Base-by-base conservation (phyloP, 257 asterid genomes). In the Fraxinus americana region DNA sequence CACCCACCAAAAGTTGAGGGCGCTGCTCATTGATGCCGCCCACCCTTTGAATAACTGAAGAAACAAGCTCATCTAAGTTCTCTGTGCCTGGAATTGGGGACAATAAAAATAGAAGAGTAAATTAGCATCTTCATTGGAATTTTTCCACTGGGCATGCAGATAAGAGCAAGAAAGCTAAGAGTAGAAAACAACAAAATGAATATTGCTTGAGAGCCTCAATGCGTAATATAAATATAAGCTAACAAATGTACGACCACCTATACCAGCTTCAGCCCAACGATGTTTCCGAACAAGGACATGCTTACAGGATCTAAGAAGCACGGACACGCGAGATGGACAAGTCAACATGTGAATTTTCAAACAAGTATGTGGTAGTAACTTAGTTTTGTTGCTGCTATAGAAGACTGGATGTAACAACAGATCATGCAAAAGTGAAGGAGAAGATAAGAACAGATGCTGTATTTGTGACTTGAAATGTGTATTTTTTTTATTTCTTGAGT, bases 1-100 rank as follows among this genome's bases (percentile, higher is more conserved):
- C 50, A 85, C 97, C 82, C 85, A 95, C 98, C 97, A 89, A 83
- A 80, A 95, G 90, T 74, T 92, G 98, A 76, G 96, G 94, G 63
- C 39, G 82, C 70, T 87, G 88, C 67, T 75, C 86, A 73, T 80
- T 81, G 68, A 88, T 66, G 27, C 70, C 78, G 57, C 97, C 98
- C 75, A 89, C 80, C 75, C 99, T 91, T 83, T 87, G 90, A 85
- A 86, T 71, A 74, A 95, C 91, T 63, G 92, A 91, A 82, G 94
- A 85, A 77, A 90, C 87, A 75, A 95, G 98, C 88, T 93, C 99
- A 67, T 73, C 86, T 77, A 95, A 84, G 82, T 61, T 92, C 75
- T 91, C 97, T 3, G 90, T 61, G 82, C 98, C 99, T 95, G 90
- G 74, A 76, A 63, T 63, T 59, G 19, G 70, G 77, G 34, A 76